A percentile compares a stretch with the other conserved stretches of the same genome.
Conservation (phyloP, 176 grass and related monocot species). For the Hsuehochloa calcarea region DNA sequence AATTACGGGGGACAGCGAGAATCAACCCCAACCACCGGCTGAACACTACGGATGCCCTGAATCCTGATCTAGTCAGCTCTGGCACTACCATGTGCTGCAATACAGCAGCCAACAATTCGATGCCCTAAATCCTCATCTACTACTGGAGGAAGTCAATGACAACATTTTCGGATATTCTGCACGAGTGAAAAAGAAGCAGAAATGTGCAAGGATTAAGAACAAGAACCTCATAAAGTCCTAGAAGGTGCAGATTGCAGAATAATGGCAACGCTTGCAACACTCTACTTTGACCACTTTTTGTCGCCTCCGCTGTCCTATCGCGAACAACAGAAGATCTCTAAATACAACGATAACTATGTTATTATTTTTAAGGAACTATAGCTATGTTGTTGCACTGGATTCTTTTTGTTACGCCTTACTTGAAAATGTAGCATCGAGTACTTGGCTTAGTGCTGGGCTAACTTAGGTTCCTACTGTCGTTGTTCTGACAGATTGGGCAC, state of each 20-base stretch:
- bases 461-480: neutral
- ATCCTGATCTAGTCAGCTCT: neutral
- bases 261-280: neutral
- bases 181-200: neutral
- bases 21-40: neutral
- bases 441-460: neutral
- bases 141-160: neutral
- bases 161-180: neutral
- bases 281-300: conserved; percentile 1
- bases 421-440: neutral
- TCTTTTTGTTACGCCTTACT: neutral
- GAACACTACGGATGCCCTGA: neutral
- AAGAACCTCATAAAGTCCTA: neutral
- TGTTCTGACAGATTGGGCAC: neutral
- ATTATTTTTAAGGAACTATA: too few species aligned
- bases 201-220: neutral
- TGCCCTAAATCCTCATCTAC: neutral
- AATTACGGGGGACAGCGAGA: neutral
- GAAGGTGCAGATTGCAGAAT: neutral
- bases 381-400: neutral
- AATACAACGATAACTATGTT: neutral
- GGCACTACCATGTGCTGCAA: neutral
- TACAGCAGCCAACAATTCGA: neutral
- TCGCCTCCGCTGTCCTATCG: neutral
- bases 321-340: neutral